phyloP scores from a whole-genome alignment of 192 early-diverging fungal genomes.

The Podila epicladia region DNA sequence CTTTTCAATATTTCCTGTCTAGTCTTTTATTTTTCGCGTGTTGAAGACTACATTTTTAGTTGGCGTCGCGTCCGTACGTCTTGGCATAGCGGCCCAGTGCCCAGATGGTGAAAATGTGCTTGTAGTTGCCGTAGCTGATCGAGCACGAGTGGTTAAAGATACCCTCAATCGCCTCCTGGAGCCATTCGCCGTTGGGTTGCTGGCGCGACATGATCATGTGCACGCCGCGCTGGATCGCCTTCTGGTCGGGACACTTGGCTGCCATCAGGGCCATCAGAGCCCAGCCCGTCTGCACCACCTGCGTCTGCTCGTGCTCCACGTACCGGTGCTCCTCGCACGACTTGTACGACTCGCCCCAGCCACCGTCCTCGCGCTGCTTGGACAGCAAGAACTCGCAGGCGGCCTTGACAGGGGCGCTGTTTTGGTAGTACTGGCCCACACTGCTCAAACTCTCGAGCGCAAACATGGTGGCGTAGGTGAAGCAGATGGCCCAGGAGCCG shows the following conservation, averaged over 20 bases:
- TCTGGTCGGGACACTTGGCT: slow-evolving; percentile 83
- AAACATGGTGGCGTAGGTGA: slow-evolving; percentile 96
- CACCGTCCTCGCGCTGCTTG: slow-evolving; percentile 91
- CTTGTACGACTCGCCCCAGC: slow-evolving; percentile 98
- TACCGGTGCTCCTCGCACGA: slow-evolving; percentile 78
- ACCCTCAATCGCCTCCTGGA: slow-evolving; percentile 97
- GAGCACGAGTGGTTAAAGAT: slow-evolving; percentile 95
- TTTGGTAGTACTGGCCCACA: slow-evolving; percentile 85
- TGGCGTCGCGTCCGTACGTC: slow-evolving; percentile 63
- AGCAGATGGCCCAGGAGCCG: slow-evolving; percentile 97
- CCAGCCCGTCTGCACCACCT: slow-evolving; percentile 94
- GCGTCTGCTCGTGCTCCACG: slow-evolving; percentile 73
- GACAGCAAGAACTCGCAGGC: slow-evolving; percentile 94
- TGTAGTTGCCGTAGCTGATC: slow-evolving; percentile 94
- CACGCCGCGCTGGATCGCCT: slow-evolving; percentile 73
- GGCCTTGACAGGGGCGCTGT: slow-evolving; percentile 67
- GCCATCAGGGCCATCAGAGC: slow-evolving; percentile 90
- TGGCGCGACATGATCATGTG: slow-evolving; percentile 86
- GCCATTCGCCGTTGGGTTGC: slow-evolving; percentile 92
- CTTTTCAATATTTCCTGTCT: background rate
- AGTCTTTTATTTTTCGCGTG: background rate
- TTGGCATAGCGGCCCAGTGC: slow-evolving; percentile 87
- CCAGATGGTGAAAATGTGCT: slow-evolving; percentile 93
- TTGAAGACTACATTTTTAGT: background rate
- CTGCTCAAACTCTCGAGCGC: slow-evolving; percentile 85